These are phyloP conservation scores for Solanum paucissectum DNA, from an alignment of 257 asterid genomes.

Conservation along the genomic window DNA sequence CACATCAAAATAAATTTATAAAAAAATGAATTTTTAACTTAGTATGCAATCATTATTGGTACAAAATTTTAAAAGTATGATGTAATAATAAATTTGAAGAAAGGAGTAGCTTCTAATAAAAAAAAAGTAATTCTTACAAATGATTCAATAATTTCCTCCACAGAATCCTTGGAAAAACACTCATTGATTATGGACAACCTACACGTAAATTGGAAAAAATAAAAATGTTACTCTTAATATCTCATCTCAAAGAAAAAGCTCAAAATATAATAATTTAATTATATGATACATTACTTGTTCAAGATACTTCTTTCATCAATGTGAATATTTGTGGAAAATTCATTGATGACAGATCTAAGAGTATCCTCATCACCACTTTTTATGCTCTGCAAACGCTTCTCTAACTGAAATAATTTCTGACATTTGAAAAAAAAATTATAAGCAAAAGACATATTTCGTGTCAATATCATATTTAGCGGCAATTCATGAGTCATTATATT, in stretches of 20 bases:
- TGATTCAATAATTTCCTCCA: not conserved
- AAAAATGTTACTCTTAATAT: not conserved
- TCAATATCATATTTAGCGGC: too few relatives aligned
- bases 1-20: too few relatives aligned
- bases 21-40: not conserved
- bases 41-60: too few relatives aligned
- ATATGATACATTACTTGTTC: not conserved
- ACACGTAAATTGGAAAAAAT: not conserved
- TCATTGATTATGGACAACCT: not conserved
- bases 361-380: not conserved
- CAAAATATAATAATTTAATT: not conserved
- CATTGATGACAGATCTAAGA: not conserved
- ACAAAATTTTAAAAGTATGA: not conserved
- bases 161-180: not conserved
- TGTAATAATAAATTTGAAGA: too few relatives aligned
- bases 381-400: not conserved
- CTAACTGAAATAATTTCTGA: not conserved
- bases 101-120: not conserved
- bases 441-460: not conserved
- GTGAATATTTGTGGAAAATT: not conserved
- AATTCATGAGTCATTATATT: not conserved
- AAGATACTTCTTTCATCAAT: not conserved
- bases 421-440: not conserved
- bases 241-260: not conserved
- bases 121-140: not conserved